Evolutionary conservation across 179 eudicot genomes (phyloP), one percentile per base, ranked within the genome.

Genomic region (Vitellaria paradoxa): DNA sequence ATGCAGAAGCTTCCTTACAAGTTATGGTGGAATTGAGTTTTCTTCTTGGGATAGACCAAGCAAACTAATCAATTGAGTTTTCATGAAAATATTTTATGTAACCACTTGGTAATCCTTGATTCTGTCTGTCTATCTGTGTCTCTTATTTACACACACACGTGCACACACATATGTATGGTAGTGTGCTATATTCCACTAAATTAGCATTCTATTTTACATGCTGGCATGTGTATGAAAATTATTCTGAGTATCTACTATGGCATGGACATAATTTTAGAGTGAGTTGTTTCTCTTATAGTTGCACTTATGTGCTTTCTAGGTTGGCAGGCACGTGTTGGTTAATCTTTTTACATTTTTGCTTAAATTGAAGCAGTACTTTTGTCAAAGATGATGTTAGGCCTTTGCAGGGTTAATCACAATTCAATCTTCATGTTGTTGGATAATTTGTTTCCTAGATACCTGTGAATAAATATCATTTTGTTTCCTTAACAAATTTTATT

Each of bases 1-100:
- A 87, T 81, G 89, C 73, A 59, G 97, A 92, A 85, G 91, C 93
- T 85, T 90, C 97, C 18, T 92, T 94, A 78, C 81, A 70, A 91
- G 82, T 76, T 87, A 69, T 73, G 89, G 89, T 80, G 97, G 97
- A 76, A 78, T 83, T 75, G 97, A 94, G 77, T 86, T 82, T 82
- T 81, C 91, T 74, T 82, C 86, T 75, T 70, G 65, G 80, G 90
- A 86, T 81, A 87, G 84, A 70, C 97, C 97, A 20, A 81, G 83
- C 78, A 89, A 83, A 88, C 65, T 92, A 75, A 75, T 82, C 59
- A 85, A 78, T n/a, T n/a, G n/a, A 2, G 1, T 30, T 30, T 30
- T 30, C 37, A 30, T 30, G n/a, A 30, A 30, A 30, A 1, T 30
- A 30, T 30, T 30, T 30, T 30, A 30, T 30, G 37, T 30, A 30